These are phyloP conservation scores for Trichoderma sp. DNA, from an alignment of 2,329 filamentous ascomycete species.

Conservation along the genomic window DNA sequence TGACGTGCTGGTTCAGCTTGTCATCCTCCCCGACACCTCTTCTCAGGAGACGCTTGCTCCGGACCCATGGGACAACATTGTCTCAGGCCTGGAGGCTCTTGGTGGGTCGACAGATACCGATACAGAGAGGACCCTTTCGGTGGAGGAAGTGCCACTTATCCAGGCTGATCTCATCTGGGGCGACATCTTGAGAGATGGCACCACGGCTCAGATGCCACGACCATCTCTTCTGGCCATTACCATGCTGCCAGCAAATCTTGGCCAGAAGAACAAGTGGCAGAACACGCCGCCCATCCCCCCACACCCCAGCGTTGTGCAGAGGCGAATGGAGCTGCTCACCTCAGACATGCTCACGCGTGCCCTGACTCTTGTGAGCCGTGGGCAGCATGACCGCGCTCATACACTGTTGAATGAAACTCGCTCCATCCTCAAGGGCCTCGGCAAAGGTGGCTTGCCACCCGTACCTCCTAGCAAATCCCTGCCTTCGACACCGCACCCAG, in stretches of 20 bases:
- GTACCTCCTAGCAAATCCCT: slow-evolving; percentile 64
- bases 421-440: slow-evolving; percentile 91
- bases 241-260: slow-evolving; percentile 73
- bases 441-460: slow-evolving; percentile 90
- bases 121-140: slow-evolving; percentile 77
- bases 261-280: slow-evolving; percentile 66
- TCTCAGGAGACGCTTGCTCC: slow-evolving; percentile 83
- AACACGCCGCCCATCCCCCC: slow-evolving; percentile 83
- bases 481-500: slow-evolving; percentile 52
- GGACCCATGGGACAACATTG: slow-evolving; percentile 96
- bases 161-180: slow-evolving; percentile 94
- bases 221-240: slow-evolving; percentile 93
- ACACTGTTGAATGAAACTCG: slow-evolving; percentile 91
- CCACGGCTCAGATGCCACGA: slow-evolving; percentile 79
- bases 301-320: slow-evolving; percentile 91
- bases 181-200: slow-evolving; percentile 88
- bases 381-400: slow-evolving; percentile 90
- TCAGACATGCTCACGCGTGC: slow-evolving; percentile 97
- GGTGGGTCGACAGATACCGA: slow-evolving; percentile 86
- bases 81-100: slow-evolving; percentile 90
- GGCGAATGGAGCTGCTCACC: slow-evolving; percentile 95
- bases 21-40: slow-evolving; percentile 83
- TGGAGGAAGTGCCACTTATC: slow-evolving; percentile 92
- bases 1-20: slow-evolving; percentile 91
- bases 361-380: slow-evolving; percentile 83